phyloP scores from a whole-genome alignment of 2,329 filamentous ascomycete species.

The Cladophialophora psammophila region DNA sequence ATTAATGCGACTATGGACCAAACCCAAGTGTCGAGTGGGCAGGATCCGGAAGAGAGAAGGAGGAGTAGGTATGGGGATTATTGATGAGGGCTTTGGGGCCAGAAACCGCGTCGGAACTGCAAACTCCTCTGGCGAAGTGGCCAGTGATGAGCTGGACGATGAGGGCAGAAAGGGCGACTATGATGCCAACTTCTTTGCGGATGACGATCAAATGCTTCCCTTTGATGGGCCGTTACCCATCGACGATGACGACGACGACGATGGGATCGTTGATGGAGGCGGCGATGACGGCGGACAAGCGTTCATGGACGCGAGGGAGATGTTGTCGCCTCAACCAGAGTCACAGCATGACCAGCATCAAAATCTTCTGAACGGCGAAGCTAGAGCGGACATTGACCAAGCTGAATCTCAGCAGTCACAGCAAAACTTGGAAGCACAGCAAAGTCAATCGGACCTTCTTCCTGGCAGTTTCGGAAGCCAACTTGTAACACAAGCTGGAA shows the following conservation, averaged over 20 bases:
- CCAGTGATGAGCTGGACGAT: slow-evolving; percentile 54
- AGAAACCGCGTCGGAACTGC: slow-evolving; percentile 62
- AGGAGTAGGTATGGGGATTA: slow-evolving; percentile 69
- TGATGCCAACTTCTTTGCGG: slow-evolving; percentile 92
- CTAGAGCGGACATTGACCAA: slow-evolving; percentile 25
- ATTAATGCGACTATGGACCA: slow-evolving; percentile 87
- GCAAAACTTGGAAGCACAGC: slow-evolving; percentile 1
- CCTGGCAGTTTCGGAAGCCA: slow-evolving; percentile 68
- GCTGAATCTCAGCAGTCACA: slow-evolving; percentile 27
- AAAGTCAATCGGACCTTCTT: slow-evolving; percentile 42
- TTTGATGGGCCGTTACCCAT: slow-evolving; percentile 54
- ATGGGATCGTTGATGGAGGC: slow-evolving; percentile 16
- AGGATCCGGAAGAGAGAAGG: slow-evolving; percentile 59
- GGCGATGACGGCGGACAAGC: slow-evolving; percentile 42
- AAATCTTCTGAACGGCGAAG: slow-evolving; percentile 23
- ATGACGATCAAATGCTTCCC: slow-evolving; percentile 65
- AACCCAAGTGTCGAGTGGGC: slow-evolving; percentile 86
- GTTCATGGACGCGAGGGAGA: slow-evolving; percentile 59
- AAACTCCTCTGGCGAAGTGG: slow-evolving; percentile 7
- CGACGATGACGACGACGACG: slow-evolving; percentile 55
- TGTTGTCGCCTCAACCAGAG: slow-evolving; percentile 51
- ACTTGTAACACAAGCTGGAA: slow-evolving; percentile 66
- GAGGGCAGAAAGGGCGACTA: slow-evolving; percentile 74
- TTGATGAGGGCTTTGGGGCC: slow-evolving; percentile 97
- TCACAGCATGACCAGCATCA: slow-evolving; percentile 28